phyloP scores from a whole-genome alignment of 805 yeast species.

The Wickerhamomyces alni region DNA sequence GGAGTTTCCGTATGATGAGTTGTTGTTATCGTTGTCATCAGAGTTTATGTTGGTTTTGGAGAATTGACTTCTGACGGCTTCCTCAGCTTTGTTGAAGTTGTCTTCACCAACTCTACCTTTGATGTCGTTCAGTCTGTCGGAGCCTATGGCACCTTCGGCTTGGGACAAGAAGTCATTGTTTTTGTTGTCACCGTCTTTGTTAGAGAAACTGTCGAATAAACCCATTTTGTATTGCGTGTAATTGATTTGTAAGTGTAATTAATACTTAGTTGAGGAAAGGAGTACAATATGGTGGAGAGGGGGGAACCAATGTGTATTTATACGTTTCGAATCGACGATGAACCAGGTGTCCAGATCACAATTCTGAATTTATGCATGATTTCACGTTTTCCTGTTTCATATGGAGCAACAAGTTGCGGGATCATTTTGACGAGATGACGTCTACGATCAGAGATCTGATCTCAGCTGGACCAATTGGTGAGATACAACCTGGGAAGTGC shows the following conservation, averaged over 20 bases:
- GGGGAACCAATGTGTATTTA: background rate
- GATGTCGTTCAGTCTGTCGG: slow-evolving; percentile 19
- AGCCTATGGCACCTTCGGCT: slow-evolving; percentile 20
- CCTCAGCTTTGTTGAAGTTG: slow-evolving; percentile 21
- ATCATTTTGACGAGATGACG: too few species aligned
- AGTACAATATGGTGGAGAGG: background rate
- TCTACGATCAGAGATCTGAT: too few species aligned
- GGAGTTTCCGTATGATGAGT: slow-evolving; percentile 18
- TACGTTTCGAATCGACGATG: background rate
- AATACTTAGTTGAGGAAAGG: background rate
- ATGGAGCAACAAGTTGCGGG: background rate
- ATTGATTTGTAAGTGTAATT: background rate
- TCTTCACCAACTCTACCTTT: slow-evolving; percentile 23
- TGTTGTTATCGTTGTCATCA: slow-evolving; percentile 4
- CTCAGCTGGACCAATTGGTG: too few species aligned
- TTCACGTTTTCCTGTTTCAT: slow-evolving; percentile 3
- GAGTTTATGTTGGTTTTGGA: slow-evolving; percentile 17
- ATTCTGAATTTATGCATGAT: slow-evolving; percentile 1
- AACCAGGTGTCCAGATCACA: slow-evolving; percentile 17
- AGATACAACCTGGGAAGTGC: too few species aligned
- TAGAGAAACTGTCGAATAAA: slow-evolving; percentile 31
- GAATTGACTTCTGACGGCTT: slow-evolving; percentile 21
- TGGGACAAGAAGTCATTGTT: slow-evolving; percentile 17
- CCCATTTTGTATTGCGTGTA: slow-evolving; percentile 29
- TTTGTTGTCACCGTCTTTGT: slow-evolving; percentile 10